Percentiles rank a stretch among this genome's conserved stretches.
Conservation (phyloP, 371 early-diverging fungal genomes). For the Mucor piriformis region DNA sequence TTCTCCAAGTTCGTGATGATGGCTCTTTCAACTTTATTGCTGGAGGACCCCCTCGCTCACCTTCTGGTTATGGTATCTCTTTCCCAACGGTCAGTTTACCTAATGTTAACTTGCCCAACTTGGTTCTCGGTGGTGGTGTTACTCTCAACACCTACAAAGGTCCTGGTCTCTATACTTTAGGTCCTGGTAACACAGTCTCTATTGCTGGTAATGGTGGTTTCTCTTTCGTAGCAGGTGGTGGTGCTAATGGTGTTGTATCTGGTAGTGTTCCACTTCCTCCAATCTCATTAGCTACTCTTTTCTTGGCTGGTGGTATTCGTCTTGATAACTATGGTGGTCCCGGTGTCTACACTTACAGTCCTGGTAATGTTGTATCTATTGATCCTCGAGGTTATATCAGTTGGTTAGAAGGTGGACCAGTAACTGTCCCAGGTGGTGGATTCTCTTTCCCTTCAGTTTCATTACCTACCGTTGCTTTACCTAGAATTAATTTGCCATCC, state of each 20-base stretch:
- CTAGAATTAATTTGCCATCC: neutral
- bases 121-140: neutral
- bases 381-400: neutral
- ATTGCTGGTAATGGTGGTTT: neutral
- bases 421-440: neutral
- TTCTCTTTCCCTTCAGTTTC: neutral
- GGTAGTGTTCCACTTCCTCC: neutral
- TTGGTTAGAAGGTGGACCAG: neutral
- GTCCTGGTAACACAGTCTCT: slow-evolving; percentile 2
- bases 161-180: slow-evolving; percentile 3
- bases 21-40: neutral
- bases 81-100: neutral
- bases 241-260: neutral
- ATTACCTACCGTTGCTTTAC: neutral
- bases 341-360: slow-evolving; percentile 10
- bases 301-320: neutral
- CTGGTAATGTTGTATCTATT: slow-evolving; percentile 3
- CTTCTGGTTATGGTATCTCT: neutral
- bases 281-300: neutral
- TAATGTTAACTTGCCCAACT: neutral
- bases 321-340: slow-evolving; percentile 6
- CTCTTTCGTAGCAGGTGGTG: neutral
- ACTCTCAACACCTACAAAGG: neutral
- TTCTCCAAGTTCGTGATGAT: neutral
- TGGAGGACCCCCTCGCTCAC: neutral